A percentile compares a stretch with the other conserved stretches of the same genome.
phyloP scores from a whole-genome alignment of 192 early-diverging fungal species.

The Podila epicladia region DNA sequence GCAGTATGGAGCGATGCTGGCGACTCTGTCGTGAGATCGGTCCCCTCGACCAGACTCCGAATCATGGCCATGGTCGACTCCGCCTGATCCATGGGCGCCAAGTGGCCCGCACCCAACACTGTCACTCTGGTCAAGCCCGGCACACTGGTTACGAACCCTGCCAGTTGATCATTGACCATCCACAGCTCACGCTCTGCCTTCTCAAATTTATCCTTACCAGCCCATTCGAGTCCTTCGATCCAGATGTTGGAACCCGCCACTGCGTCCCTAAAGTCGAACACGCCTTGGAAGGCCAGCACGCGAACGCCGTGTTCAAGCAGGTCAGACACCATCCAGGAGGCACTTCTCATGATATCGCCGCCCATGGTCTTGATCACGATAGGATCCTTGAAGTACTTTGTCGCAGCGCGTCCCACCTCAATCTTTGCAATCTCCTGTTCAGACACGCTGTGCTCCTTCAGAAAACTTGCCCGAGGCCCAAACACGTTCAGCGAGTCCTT shows the following conservation, averaged over 20 bases:
- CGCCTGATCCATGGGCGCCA: slow-evolving; percentile 76
- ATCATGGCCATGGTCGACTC: slow-evolving; percentile 53
- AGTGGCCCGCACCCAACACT: slow-evolving; percentile 78
- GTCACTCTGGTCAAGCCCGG: slow-evolving; percentile 64
- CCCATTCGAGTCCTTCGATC: slow-evolving; percentile 70
- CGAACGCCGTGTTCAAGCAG: slow-evolving; percentile 63
- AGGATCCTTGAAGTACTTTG: slow-evolving; percentile 22
- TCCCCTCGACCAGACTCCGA: slow-evolving; percentile 48
- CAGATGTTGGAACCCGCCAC: slow-evolving; percentile 70
- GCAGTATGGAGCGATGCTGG: not conserved
- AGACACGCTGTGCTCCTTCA: slow-evolving; percentile 15
- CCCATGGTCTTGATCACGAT: slow-evolving; percentile 17
- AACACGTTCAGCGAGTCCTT: slow-evolving; percentile 71
- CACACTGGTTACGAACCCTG: slow-evolving; percentile 68
- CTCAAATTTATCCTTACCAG: slow-evolving; percentile 55
- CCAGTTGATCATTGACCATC: slow-evolving; percentile 50
- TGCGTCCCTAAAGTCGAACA: slow-evolving; percentile 89
- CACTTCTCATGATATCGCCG: slow-evolving; percentile 74
- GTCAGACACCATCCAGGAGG: slow-evolving; percentile 60
- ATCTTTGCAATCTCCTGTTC: slow-evolving; percentile 26
- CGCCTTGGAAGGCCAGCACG: slow-evolving; percentile 78
- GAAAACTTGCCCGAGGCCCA: slow-evolving; percentile 53
- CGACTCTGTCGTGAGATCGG: not conserved
- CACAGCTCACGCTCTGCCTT: slow-evolving; percentile 60
- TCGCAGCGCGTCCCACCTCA: slow-evolving; percentile 14